Evolutionary conservation across 768 basidiomycete species (phyloP), one percentile per base, ranked within the genome.

Genomic region (Phylloporus sp.): DNA sequence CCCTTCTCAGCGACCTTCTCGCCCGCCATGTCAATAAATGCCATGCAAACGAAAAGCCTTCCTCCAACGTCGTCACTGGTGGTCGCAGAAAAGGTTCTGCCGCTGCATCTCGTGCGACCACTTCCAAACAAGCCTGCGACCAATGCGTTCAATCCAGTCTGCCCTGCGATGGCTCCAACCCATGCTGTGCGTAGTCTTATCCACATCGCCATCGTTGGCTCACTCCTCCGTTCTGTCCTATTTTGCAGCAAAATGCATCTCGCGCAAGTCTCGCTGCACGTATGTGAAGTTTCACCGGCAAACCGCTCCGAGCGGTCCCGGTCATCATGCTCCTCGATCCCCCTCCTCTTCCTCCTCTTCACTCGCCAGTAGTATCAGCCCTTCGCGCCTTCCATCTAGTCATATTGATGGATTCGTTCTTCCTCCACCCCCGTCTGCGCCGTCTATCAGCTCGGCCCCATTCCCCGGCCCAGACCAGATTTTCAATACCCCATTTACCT

Each of bases 21-120:
- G 90, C 91, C 6, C 73, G 91, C 59, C 91, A 93, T 60, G 76
- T 91, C 55, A 91, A 92, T 69, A 93, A 93, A 60, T 93, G 91
- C 60, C 91, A 93, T 65, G 80, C 88, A 4, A 79, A 79, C 58
- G 88, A 91, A 73, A 88, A 88, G 59, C 73, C 76, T 0, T 36
- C 47, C 8, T 49, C 58, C 5, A 74, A 70, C 11, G 56, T 64
- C 12, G 59, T 70, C 5, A 70, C 75, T 3, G 63, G 76, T 6
- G 12, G 20, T 7, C 72, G 87, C n/a, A 73, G 86, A 53, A 87
- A 87, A 59, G 86, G 86, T 20, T 75, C 80, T 0, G 77, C 82
- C 0, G 79, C 83, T 1, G 80, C 85, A 1, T 81, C 86, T 4
- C 75, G 87, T 20, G 87, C 88, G 2, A 84, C 86, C 4, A 88